A percentile compares a stretch with the other conserved stretches of the same genome.
Conservation (phyloP, 2,329 filamentous ascomycete species). For the Albifimbria verrucaria region DNA sequence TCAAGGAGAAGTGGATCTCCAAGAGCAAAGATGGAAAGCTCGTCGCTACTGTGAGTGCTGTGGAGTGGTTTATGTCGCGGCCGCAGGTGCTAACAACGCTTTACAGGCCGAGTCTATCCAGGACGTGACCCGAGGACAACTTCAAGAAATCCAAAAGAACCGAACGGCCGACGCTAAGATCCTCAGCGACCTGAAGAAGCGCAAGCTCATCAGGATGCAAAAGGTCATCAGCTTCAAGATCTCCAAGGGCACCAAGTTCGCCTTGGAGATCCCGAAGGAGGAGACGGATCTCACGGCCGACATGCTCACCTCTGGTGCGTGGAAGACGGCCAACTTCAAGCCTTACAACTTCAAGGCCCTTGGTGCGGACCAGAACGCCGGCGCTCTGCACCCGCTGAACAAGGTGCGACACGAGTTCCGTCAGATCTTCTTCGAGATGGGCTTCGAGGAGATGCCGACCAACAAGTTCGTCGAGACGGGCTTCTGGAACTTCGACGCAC, state of each 20-base stretch:
- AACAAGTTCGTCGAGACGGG: conserved; percentile 91
- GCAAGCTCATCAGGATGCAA: conserved; percentile 79
- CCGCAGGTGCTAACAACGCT: conserved; percentile 2
- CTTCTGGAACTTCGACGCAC: conserved; percentile 98
- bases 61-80: background rate
- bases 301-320: conserved; percentile 82
- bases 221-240: conserved; percentile 86
- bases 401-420: conserved; percentile 96
- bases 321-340: conserved; percentile 93
- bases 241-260: conserved; percentile 82
- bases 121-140: conserved; percentile 73
- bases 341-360: conserved; percentile 71
- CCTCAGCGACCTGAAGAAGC: conserved; percentile 80
- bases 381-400: conserved; percentile 70
- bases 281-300: conserved; percentile 94
- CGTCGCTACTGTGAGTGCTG: conserved; percentile 44
- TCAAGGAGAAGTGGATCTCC: conserved; percentile 72
- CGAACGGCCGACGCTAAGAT: conserved; percentile 72
- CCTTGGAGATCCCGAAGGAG: conserved; percentile 83
- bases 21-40: conserved; percentile 58
- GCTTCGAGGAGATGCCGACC: conserved; percentile 97
- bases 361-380: conserved; percentile 58
- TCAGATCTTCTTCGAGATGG: conserved; percentile 99
- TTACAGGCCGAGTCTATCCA: conserved; percentile 66
- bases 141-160: conserved; percentile 69